phyloP scores from a whole-genome alignment of 768 basidiomycete species.

The Hortiboletus campestris region DNA sequence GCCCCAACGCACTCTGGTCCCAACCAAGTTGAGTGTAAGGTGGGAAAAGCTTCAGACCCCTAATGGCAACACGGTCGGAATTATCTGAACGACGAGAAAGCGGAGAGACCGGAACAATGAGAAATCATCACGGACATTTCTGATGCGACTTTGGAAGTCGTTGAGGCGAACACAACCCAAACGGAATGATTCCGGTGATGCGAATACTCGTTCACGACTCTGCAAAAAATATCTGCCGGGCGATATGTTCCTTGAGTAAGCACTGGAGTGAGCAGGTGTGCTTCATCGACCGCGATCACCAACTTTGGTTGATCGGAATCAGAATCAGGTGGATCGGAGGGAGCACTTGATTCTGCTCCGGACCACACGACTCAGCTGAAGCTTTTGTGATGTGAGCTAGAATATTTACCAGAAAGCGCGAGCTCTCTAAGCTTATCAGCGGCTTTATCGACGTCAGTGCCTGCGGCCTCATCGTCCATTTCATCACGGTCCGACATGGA shows the following conservation, averaged over 20 bases:
- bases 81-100: conserved; percentile 1
- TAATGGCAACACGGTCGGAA: not conserved
- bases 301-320: not conserved
- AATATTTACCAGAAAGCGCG: not conserved
- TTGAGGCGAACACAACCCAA: conserved; percentile 20
- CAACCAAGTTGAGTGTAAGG: conserved; percentile 14
- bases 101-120: too few relatives aligned
- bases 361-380: not conserved
- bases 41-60: not conserved
- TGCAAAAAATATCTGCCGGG: conserved; percentile 5
- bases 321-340: not conserved
- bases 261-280: not conserved
- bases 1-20: conserved; percentile 9
- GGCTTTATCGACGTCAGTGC: not conserved
- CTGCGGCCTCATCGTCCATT: too few relatives aligned
- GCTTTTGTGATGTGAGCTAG: not conserved
- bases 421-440: not conserved
- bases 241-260: not conserved
- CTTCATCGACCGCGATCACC: conserved; percentile 18
- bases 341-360: not conserved
- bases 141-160: conserved; percentile 8
- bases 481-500: not conserved
- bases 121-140: not conserved
- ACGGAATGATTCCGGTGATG: not conserved
- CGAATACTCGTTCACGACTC: conserved; percentile 5